These are phyloP conservation scores for Spergularia bocconei DNA, from an alignment of 148 eudicot genomes.

Conservation along the genomic window DNA sequence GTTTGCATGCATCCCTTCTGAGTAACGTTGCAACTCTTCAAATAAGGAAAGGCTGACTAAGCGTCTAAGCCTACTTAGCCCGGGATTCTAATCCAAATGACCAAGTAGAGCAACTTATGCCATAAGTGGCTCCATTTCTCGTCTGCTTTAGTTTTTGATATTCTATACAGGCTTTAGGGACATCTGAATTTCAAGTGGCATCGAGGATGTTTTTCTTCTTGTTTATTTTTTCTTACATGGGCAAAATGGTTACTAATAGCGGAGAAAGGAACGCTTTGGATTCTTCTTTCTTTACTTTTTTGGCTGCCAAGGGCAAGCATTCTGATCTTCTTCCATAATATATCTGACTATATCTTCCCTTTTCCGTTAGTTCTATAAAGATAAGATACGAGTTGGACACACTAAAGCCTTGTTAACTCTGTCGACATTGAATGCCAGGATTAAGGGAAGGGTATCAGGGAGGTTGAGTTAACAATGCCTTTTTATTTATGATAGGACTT, in stretches of 20 bases:
- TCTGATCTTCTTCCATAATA: not conserved
- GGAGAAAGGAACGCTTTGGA: not conserved
- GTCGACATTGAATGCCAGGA: not conserved
- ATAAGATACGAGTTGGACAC: not conserved
- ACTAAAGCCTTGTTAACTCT: not conserved
- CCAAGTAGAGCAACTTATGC: not conserved
- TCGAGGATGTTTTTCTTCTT: not conserved
- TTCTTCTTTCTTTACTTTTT: not conserved
- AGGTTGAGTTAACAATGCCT: not conserved
- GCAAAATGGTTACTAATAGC: no score
- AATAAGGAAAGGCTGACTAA: constrained; percentile 4
- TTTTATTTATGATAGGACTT: not conserved
- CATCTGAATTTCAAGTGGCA: not conserved
- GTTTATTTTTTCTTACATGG: no score
- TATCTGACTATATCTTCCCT: constrained; percentile 1
- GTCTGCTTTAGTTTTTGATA: not conserved
- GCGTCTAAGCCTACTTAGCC: not conserved
- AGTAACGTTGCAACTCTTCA: not conserved
- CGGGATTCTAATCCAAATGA: not conserved
- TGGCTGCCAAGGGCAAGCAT: not conserved
- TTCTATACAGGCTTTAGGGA: not conserved
- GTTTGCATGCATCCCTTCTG: not conserved
- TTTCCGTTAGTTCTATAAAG: not conserved
- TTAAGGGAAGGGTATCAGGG: not conserved
- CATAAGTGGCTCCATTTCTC: not conserved